These are phyloP conservation scores for Atalantia buxifolia DNA, from an alignment of 345 rosid species.

Conservation along the genomic window DNA sequence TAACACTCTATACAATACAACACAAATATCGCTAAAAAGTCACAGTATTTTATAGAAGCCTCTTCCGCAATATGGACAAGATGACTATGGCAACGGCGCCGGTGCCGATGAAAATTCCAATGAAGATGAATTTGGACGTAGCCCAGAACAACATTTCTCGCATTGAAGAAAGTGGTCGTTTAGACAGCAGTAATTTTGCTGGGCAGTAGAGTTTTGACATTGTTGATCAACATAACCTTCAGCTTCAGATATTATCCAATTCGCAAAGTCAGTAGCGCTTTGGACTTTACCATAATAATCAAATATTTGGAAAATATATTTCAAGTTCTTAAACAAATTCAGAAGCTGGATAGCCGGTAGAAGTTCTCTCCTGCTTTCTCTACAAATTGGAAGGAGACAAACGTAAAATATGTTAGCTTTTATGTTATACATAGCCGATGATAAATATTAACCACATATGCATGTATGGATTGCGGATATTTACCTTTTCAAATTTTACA, in stretches of 20 bases:
- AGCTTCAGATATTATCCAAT: not conserved
- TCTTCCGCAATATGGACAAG: too few species aligned
- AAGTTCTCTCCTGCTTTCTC: not conserved
- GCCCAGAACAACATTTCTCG: not conserved
- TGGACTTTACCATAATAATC: not conserved
- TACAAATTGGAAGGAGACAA: not conserved
- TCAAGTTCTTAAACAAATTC: too few species aligned
- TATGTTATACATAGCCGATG: too few species aligned
- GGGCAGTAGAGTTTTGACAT: not conserved
- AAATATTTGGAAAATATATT: not conserved
- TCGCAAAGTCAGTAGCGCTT: not conserved
- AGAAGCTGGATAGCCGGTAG: not conserved
- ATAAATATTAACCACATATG: too few species aligned
- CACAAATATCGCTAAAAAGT: too few species aligned
- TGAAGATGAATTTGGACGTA: not conserved
- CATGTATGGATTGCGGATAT: too few species aligned
- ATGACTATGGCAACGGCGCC: too few species aligned
- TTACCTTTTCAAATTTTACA: too few species aligned
- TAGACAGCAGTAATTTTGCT: not conserved
- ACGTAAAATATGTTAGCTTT: not conserved
- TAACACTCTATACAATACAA: too few species aligned
- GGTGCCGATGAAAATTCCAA: not conserved
- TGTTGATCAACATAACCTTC: not conserved
- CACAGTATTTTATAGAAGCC: too few species aligned
- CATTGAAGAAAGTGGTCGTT: not conserved